Base-by-base conservation (phyloP, 192 early-diverging fungal species). In the Cladochytrium replicatum region DNA sequence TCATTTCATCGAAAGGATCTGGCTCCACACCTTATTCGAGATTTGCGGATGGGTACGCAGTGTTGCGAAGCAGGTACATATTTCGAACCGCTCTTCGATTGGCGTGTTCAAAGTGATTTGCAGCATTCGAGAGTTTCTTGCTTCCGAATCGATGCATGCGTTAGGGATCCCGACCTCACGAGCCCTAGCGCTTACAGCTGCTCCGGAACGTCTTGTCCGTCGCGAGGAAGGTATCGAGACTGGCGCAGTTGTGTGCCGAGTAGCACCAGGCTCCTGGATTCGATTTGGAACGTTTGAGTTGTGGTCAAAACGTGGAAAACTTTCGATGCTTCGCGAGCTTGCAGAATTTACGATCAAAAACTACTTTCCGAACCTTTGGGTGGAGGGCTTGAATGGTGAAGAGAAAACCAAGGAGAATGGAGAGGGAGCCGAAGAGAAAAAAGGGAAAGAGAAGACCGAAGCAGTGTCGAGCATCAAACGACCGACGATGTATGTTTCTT, bases 251-350 rank as follows among this genome's bases (percentile, higher is more conserved):
- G 83, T 90, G 1, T 68, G 71, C 2, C 76, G 91, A 13, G 56
- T 87, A 17, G 60, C 63, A 11, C 61, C 86, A 0, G 79, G 78
- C 1, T 78, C 78, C 28, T 94, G 87, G 87, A 64, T 94, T 24
- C 76, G 91, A 7, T 87, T 94, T 57, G 91, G 91, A 15, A 83
- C 69, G 19, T 92, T 94, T 54, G 91, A 94, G 53, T 66, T 91
- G 37, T 85, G 83, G 41, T 74, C 74, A 30, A 67, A 80, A 41
- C 74, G 87, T 25, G 71, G 71, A 11, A 80, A 91, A 43, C 59
- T 54, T 31, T 57, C 42, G 1, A 63, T 71, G 40, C 49, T 85
- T 8, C 49, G 64, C 21, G 27, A 60, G 19, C 52, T 94, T 34
- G 86, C 88, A 0, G 87, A 94, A 38, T 94, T 81, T 64, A 67